Evolutionary conservation across 805 yeast genomes (phyloP).

Genomic region (Torulaspora franciscae): DNA sequence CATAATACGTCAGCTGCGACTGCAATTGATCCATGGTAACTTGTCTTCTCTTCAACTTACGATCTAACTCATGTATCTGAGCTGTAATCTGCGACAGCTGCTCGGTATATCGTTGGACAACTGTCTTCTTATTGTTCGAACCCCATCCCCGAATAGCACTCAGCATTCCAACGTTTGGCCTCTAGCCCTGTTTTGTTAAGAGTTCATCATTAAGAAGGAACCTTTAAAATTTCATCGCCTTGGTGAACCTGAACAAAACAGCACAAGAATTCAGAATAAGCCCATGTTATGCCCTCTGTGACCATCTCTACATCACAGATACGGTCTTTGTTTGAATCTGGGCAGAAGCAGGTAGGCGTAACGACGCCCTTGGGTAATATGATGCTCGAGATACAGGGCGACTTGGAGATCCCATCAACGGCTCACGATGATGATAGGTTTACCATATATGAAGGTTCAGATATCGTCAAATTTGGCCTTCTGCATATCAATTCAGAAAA

Average conservation of each 20-base stretch:
- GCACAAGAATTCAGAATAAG: background rate
- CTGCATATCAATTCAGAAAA: conserved; percentile 20
- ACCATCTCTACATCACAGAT: conserved; percentile 23
- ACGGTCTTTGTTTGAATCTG: conserved; percentile 18
- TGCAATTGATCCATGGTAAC: conserved; percentile 17
- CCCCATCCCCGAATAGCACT: conserved; percentile 13
- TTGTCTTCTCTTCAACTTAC: conserved; percentile 20
- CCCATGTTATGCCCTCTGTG: conserved; percentile 28
- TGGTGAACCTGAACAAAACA: background rate
- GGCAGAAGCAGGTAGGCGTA: conserved; percentile 17
- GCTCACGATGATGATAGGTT: conserved; percentile 35
- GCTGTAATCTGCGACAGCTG: conserved; percentile 29
- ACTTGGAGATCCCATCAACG: conserved; percentile 43
- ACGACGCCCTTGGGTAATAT: conserved; percentile 52
- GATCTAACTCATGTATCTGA: conserved; percentile 28
- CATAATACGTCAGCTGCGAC: conserved; percentile 20
- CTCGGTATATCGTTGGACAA: conserved; percentile 29
- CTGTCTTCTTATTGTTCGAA: conserved; percentile 12
- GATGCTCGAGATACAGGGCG: conserved; percentile 71
- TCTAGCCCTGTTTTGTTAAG: background rate
- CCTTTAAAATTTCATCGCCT: conserved; percentile 6
- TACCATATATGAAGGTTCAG: conserved; percentile 15
- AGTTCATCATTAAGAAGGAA: background rate
- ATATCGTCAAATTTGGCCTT: conserved; percentile 28
- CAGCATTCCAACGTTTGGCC: conserved; percentile 12